These are phyloP conservation scores for Crucihimalaya himalaica DNA, from an alignment of 345 rosid genomes.

Conservation along the genomic window DNA sequence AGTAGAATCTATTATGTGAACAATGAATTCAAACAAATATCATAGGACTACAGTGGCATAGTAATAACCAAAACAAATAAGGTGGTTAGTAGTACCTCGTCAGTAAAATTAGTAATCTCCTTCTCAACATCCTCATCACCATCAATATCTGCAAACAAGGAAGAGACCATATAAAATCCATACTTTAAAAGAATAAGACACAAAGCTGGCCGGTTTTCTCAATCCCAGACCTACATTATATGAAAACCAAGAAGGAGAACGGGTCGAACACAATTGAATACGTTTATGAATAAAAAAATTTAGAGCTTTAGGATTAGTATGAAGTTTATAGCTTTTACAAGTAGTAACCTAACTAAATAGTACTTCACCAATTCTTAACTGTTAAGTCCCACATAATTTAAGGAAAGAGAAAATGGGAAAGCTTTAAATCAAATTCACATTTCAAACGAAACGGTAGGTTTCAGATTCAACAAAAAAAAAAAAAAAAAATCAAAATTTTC, in stretches of 20 bases:
- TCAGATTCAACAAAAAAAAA: slow-evolving; percentile 2
- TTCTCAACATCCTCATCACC: slow-evolving; percentile 49
- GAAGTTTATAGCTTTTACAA: slow-evolving; percentile 5
- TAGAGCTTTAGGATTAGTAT: neutral
- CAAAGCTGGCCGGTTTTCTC: slow-evolving; percentile 1
- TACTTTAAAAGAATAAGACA: neutral
- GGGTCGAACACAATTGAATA: neutral
- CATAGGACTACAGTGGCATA: neutral
- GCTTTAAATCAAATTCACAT: slow-evolving; percentile 20
- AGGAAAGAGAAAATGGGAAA: slow-evolving; percentile 10
- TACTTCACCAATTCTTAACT: slow-evolving; percentile 13
- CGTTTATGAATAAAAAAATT: neutral
- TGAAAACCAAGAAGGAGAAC: slow-evolving; percentile 2
- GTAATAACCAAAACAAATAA: slow-evolving; percentile 3
- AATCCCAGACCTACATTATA: neutral
- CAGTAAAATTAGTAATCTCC: slow-evolving; percentile 38
- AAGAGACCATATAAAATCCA: neutral
- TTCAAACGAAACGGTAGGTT: slow-evolving; percentile 4
- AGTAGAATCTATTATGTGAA: neutral
- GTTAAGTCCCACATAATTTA: slow-evolving; percentile 24
- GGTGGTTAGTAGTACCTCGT: slow-evolving; percentile 42
- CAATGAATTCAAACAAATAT: neutral
- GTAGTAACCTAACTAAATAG: slow-evolving; percentile 1
- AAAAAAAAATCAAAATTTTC: neutral
- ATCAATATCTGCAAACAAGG: slow-evolving; percentile 51